phyloP scores from a whole-genome alignment of 2,329 filamentous ascomycete genomes.

The Penicillium sp. region DNA sequence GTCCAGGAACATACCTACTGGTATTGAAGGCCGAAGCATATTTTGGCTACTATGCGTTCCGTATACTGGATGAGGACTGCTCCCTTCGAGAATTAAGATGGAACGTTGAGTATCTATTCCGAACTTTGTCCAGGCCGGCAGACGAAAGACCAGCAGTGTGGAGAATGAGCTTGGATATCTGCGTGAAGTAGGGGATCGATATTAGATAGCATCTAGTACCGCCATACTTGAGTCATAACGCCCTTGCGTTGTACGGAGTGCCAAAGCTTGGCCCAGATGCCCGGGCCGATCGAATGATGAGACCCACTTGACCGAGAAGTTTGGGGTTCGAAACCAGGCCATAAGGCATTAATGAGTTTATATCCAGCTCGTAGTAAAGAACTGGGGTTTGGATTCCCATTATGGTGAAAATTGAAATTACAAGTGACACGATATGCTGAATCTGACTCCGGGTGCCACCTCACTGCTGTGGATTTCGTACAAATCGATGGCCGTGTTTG shows the following conservation, averaged over 20 bases:
- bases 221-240: neutral
- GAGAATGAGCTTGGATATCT: neutral
- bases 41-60: no score
- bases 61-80: no score
- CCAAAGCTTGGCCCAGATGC: conserved; percentile 4
- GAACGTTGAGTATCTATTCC: neutral
- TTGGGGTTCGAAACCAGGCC: conserved; percentile 2
- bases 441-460: neutral
- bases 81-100: no score
- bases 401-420: no score
- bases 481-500: neutral
- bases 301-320: conserved; percentile 5
- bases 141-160: neutral
- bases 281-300: neutral
- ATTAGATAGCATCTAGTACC: neutral
- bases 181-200: neutral
- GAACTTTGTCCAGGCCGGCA: neutral
- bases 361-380: no score
- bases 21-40: no score
- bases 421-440: no score
- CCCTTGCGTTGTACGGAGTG: neutral
- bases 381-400: neutral
- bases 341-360: neutral
- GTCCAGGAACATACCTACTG: no score
- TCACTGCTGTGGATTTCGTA: neutral